Evolutionary conservation across 129 eudicot species (phyloP).

Genomic region (Centella asiatica): DNA sequence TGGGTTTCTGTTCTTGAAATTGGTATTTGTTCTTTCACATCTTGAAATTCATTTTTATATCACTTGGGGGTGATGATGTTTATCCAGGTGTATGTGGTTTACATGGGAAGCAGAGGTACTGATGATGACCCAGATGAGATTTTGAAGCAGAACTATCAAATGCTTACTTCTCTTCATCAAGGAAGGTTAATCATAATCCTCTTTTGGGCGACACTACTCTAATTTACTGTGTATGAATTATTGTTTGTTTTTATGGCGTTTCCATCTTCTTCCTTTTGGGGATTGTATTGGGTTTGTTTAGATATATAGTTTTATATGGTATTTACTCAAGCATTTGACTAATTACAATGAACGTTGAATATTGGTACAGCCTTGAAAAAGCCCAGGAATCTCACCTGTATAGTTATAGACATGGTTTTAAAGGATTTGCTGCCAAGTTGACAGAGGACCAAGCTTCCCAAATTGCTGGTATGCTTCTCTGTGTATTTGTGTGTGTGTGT

Average conservation of each 20-base stretch:
- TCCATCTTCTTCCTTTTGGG: background rate
- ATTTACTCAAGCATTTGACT: background rate
- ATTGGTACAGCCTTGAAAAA: constrained; percentile 42
- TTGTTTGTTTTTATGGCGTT: constrained; percentile 1
- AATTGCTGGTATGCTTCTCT: constrained; percentile 40
- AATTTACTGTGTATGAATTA: constrained; percentile 5
- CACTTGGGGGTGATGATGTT: background rate
- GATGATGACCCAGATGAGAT: constrained; percentile 66
- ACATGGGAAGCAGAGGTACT: constrained; percentile 52
- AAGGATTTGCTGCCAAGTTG: constrained; percentile 88
- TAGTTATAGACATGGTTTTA: constrained; percentile 75
- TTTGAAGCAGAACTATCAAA: constrained; percentile 49
- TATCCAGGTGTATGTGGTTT: constrained; percentile 67
- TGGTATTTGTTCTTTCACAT: background rate
- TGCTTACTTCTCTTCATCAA: constrained; percentile 55
- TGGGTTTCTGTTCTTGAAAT: background rate
- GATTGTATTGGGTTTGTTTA: too few relatives aligned
- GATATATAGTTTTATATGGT: background rate
- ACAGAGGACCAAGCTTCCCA: constrained; percentile 67
- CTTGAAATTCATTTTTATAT: background rate
- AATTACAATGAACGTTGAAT: constrained; percentile 1
- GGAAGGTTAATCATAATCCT: constrained; percentile 40
- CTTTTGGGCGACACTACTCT: background rate
- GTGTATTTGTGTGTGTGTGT: constrained; percentile 3
- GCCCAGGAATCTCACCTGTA: constrained; percentile 74